These are phyloP conservation scores for Penicillium sp. DNA, from an alignment of 2,329 filamentous ascomycete species.

Conservation along the genomic window DNA sequence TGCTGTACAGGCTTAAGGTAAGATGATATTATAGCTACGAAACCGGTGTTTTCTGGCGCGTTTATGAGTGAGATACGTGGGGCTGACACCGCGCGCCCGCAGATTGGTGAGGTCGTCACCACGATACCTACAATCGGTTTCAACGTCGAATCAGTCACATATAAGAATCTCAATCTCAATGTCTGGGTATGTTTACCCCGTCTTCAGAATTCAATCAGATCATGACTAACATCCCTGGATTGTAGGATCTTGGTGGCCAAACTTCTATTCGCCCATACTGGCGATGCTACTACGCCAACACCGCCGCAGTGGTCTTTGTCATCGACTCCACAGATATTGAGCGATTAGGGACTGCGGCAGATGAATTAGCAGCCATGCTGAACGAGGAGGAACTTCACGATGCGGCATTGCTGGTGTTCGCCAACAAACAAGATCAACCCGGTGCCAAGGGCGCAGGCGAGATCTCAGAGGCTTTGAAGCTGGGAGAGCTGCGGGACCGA, in stretches of 20 bases:
- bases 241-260: slow-evolving; percentile 86
- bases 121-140: slow-evolving; percentile 99
- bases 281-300: slow-evolving; percentile 99
- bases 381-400: slow-evolving; percentile 96
- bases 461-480: slow-evolving; percentile 86
- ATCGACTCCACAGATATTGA: slow-evolving; percentile 98
- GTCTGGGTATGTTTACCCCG: slow-evolving; percentile 72
- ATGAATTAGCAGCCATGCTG: slow-evolving; percentile 91
- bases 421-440: slow-evolving; percentile 98
- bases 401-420: slow-evolving; percentile 88
- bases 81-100: slow-evolving; percentile 17
- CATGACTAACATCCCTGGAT: slow-evolving; percentile 6
- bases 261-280: slow-evolving; percentile 99
- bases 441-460: slow-evolving; percentile 95
- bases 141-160: slow-evolving; percentile 97
- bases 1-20: slow-evolving; percentile 95
- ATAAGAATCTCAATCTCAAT: slow-evolving; percentile 98
- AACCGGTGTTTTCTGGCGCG: neutral
- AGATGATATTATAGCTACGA: slow-evolving; percentile 10
- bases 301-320: slow-evolving; percentile 96
- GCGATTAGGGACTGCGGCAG: slow-evolving; percentile 83
- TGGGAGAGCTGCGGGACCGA: slow-evolving; percentile 88
- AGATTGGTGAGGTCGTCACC: slow-evolving; percentile 98
- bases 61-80: neutral
- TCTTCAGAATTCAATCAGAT: neutral